Evolutionary conservation across 129 eudicot species (phyloP).

Genomic region (Arctium minus): DNA sequence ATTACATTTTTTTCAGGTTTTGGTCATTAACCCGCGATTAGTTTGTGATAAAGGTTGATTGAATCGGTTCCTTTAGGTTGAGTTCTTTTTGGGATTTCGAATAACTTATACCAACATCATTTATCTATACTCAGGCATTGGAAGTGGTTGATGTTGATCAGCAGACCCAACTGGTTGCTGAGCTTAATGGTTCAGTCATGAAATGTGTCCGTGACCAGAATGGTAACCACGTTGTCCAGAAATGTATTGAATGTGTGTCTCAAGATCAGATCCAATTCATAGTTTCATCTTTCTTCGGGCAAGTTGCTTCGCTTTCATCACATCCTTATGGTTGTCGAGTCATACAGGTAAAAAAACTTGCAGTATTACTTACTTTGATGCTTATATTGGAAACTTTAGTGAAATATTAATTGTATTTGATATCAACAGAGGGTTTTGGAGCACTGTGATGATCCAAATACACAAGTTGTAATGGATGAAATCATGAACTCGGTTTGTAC

Average conservation of each 20-base stretch:
- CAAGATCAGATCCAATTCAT: constrained; percentile 62
- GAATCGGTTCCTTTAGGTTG: not conserved
- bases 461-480: constrained; percentile 78
- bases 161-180: constrained; percentile 50
- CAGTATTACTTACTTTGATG: not conserved
- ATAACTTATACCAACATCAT: not conserved
- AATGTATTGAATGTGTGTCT: constrained; percentile 73
- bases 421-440: constrained; percentile 78
- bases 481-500: constrained; percentile 73
- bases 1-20: too few species aligned
- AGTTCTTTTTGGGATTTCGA: not conserved
- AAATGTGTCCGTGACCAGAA: constrained; percentile 92
- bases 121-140: constrained; percentile 44
- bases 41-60: not conserved
- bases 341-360: constrained; percentile 47
- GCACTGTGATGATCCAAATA: constrained; percentile 78
- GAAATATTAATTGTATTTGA: not conserved
- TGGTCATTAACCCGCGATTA: too few species aligned
- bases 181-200: constrained; percentile 83
- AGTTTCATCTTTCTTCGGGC: constrained; percentile 66
- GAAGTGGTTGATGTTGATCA: constrained; percentile 63
- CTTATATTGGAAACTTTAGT: not conserved
- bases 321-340: constrained; percentile 90
- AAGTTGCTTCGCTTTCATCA: constrained; percentile 64
- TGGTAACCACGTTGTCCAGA: constrained; percentile 91